These are phyloP conservation scores for Chrysanthemum lavandulifolium DNA, from an alignment of 129 eudicot genomes.

Conservation along the genomic window DNA sequence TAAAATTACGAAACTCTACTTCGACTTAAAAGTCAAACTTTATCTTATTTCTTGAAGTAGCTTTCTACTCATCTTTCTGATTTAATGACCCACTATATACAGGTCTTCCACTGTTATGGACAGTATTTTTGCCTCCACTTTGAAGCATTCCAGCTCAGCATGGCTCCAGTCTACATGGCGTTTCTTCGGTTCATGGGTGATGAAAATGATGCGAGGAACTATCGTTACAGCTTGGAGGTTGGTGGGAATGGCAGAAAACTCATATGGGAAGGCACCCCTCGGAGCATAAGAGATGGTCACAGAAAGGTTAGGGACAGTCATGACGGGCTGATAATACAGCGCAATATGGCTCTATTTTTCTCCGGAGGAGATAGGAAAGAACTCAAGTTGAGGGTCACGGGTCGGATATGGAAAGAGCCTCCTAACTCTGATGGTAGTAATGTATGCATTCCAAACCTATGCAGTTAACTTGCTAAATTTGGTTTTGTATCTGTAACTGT, in stretches of 20 bases:
- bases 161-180: slow-evolving; percentile 84
- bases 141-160: slow-evolving; percentile 46
- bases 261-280: slow-evolving; percentile 82
- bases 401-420: slow-evolving; percentile 83
- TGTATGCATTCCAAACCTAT: slow-evolving; percentile 60
- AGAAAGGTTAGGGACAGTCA: slow-evolving; percentile 79
- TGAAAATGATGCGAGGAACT: slow-evolving; percentile 77
- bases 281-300: slow-evolving; percentile 86
- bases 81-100: not conserved
- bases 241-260: slow-evolving; percentile 89
- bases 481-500: not conserved
- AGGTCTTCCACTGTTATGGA: slow-evolving; percentile 42
- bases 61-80: not conserved
- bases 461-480: slow-evolving; percentile 31
- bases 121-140: too few species aligned
- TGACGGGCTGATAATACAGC: slow-evolving; percentile 81
- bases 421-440: slow-evolving; percentile 55
- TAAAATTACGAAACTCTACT: not conserved
- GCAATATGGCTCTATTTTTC: slow-evolving; percentile 90
- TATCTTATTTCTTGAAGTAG: not conserved
- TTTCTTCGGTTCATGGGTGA: slow-evolving; percentile 79
- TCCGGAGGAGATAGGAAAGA: slow-evolving; percentile 85
- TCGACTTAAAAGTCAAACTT: slow-evolving; percentile 18
- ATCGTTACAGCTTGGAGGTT: slow-evolving; percentile 79
- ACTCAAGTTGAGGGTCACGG: too few species aligned